Conservation (phyloP, 257 asterid genomes). For the Eustoma russellianum region DNA sequence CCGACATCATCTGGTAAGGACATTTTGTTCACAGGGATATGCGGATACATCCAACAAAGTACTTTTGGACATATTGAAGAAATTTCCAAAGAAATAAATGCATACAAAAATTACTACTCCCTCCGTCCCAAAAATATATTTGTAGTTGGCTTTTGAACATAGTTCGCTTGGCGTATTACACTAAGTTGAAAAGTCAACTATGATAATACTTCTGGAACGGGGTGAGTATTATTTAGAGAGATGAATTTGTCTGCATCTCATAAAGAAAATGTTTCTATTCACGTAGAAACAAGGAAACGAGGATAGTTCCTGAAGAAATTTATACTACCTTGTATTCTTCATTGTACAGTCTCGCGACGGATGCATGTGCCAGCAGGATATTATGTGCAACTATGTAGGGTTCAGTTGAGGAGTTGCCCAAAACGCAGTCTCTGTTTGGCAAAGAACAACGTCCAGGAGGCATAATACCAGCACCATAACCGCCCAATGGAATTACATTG, state of each 20-base stretch:
- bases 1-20: neutral
- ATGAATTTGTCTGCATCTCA: no score
- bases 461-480: slow-evolving; percentile 21
- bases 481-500: slow-evolving; percentile 21
- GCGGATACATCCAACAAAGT: neutral
- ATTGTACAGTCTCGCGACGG: slow-evolving; percentile 20
- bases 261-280: no score
- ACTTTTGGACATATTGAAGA: neutral
- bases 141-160: neutral
- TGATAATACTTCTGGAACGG: no score
- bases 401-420: slow-evolving; percentile 31
- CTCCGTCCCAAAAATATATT: neutral
- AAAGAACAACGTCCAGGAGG: slow-evolving; percentile 36
- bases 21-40: neutral
- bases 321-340: slow-evolving; percentile 26
- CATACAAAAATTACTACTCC: neutral
- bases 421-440: slow-evolving; percentile 5
- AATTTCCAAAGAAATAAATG: neutral
- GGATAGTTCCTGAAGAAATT: no score
- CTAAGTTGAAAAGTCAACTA: no score
- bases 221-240: no score
- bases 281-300: no score
- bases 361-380: slow-evolving; percentile 38
- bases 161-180: no score
- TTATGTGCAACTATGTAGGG: slow-evolving; percentile 34